Evolutionary conservation across 1,139 yeast species (phyloP).

Genomic region (Geotrichum klebahnii): DNA sequence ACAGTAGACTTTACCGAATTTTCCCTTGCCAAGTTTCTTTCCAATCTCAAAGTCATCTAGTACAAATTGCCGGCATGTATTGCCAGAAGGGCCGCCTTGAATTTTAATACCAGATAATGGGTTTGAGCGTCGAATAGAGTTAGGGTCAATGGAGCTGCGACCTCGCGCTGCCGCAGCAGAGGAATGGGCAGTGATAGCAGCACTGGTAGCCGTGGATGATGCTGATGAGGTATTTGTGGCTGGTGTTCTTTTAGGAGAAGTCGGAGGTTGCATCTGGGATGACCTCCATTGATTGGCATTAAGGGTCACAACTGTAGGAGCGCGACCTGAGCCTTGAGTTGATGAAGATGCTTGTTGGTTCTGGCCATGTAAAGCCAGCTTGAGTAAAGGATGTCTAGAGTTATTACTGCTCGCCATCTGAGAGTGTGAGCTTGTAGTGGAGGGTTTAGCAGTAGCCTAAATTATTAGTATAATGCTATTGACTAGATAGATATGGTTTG

Average conservation of each 20-base stretch:
- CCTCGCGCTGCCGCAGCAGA: conserved; percentile 10
- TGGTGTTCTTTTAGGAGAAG: conserved; percentile 25
- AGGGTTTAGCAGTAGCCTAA: conserved; percentile 11
- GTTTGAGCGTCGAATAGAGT: conserved; percentile 29
- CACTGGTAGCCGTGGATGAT: conserved; percentile 17
- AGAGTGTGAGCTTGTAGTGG: conserved; percentile 11
- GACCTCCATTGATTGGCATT: conserved; percentile 31
- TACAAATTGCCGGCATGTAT: conserved; percentile 31
- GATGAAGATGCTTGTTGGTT: conserved; percentile 26
- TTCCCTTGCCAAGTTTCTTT: conserved; percentile 84
- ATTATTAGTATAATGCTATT: conserved; percentile 2
- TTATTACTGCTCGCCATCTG: conserved; percentile 4
- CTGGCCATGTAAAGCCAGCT: conserved; percentile 34
- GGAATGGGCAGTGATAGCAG: conserved; percentile 8
- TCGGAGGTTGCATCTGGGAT: conserved; percentile 29
- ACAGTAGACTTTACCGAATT: conserved; percentile 88
- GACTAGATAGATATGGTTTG: not conserved
- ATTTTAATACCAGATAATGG: conserved; percentile 31
- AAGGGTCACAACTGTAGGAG: conserved; percentile 24
- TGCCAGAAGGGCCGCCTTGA: conserved; percentile 18
- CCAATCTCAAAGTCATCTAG: conserved; percentile 82
- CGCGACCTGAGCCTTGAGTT: conserved; percentile 6
- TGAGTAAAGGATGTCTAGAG: conserved; percentile 32
- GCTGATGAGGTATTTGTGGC: conserved; percentile 14
- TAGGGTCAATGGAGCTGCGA: conserved; percentile 25